These are phyloP conservation scores for Aspergillus sclerotioniger DNA, from an alignment of 495 filamentous ascomycete species.

Conservation along the genomic window DNA sequence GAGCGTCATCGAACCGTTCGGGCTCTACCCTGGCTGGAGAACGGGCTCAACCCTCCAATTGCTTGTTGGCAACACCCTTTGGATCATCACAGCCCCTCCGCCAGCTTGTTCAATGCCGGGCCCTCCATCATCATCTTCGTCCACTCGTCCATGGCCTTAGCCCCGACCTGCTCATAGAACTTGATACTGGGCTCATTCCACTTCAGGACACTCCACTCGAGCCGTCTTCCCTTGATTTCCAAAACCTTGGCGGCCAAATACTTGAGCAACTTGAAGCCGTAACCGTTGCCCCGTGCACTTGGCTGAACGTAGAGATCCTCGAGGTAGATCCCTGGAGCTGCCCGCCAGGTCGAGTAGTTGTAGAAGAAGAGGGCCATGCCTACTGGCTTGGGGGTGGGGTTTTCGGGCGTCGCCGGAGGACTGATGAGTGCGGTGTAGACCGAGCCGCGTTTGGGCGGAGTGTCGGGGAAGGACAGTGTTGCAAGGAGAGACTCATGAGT, in stretches of 20 bases:
- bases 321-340: slow-evolving; percentile 84
- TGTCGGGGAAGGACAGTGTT: slow-evolving; percentile 73
- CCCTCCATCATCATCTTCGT: slow-evolving; percentile 86
- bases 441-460: slow-evolving; percentile 36
- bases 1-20: background rate
- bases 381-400: slow-evolving; percentile 38
- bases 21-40: background rate
- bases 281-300: slow-evolving; percentile 67
- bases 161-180: slow-evolving; percentile 81
- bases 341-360: slow-evolving; percentile 83
- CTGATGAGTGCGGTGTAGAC: slow-evolving; percentile 45
- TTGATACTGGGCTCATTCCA: slow-evolving; percentile 86
- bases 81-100: slow-evolving; percentile 22
- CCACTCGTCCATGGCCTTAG: slow-evolving; percentile 83
- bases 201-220: slow-evolving; percentile 93
- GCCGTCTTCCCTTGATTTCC: slow-evolving; percentile 64
- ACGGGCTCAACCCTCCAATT: background rate
- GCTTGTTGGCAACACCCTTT: background rate
- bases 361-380: slow-evolving; percentile 68
- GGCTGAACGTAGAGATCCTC: slow-evolving; percentile 88
- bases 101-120: slow-evolving; percentile 62
- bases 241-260: slow-evolving; percentile 72
- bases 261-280: slow-evolving; percentile 72
- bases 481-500: slow-evolving; percentile 67
- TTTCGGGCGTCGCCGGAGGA: slow-evolving; percentile 28